Evolutionary conservation across 306 rosid species (phyloP), one percentile per base, ranked within the genome.

Genomic region (Vicia faba): DNA sequence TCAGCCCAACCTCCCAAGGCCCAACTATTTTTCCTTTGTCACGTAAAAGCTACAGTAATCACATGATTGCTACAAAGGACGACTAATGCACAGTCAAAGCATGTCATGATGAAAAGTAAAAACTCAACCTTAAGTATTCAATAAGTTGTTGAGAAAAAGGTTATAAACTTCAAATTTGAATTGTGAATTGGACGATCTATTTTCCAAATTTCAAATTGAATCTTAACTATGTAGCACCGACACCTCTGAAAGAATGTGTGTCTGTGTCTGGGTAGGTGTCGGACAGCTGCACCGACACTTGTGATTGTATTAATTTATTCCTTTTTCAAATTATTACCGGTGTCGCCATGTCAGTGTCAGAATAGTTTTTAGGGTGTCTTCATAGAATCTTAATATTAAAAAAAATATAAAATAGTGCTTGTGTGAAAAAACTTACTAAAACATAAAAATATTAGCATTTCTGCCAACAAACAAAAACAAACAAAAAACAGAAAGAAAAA

Each of bases 21-120:
- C 12, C 20, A 66, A 66, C 31, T 3, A 4, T 66, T 46, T 56
- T 49, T 51, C 39, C 48, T 53, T 46, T 26, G 31, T 36, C 62
- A 11, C 26, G 51, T 51, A 51, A 48, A 71, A 58, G 68, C 51
- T 11, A 16, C 28, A n/a, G 23, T 31, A 70, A 58, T 19, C 19
- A 39, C 38, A 11, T n/a, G 29, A 35, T 14, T 55, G 25, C 31
- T 29, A 61, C 4, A 10, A 53, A 31, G 23, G 69, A 46, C 35
- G 33, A 64, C 36, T n/a, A 33, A 68, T 64, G 43, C 3, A 18
- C 49, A 15, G 33, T 60, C 74, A 68, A 64, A 57, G 45, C 66
- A 69, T 36, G 72, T 16, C 40, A 20, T 20, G 7, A 63, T 57
- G 54, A 69, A 51, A 20, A 45, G 56, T 25, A 61, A 8, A 53